phyloP scores from a whole-genome alignment of 768 basidiomycete genomes.

The Suillus brevipes region DNA sequence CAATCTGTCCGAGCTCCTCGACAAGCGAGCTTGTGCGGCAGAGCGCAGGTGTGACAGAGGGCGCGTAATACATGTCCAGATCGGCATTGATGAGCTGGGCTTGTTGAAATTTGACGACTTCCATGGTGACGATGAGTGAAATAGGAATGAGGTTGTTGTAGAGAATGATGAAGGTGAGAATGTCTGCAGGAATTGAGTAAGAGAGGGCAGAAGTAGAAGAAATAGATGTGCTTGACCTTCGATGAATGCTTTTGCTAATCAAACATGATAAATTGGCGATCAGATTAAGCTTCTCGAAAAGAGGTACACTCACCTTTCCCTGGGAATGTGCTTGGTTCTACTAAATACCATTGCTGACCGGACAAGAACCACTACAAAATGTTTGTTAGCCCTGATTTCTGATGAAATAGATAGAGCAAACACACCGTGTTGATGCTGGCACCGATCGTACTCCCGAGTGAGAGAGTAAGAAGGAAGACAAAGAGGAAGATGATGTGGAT shows the following conservation, averaged over 20 bases:
- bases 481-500: constrained; percentile 95
- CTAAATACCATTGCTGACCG: constrained; percentile 86
- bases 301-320: constrained; percentile 54
- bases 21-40: constrained; percentile 98
- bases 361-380: constrained; percentile 77
- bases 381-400: background rate
- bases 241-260: constrained; percentile 70
- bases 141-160: constrained; percentile 99
- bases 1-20: constrained; percentile 97
- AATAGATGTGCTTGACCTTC: constrained; percentile 56
- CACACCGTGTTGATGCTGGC: constrained; percentile 80
- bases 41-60: constrained; percentile 93
- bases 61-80: constrained; percentile 97
- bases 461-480: constrained; percentile 81
- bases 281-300: background rate
- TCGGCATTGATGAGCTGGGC: constrained; percentile 96
- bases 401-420: constrained; percentile 25
- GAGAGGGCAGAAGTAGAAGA: constrained; percentile 6
- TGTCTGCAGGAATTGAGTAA: constrained; percentile 53
- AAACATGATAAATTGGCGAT: constrained; percentile 6
- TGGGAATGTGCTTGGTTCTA: constrained; percentile 57
- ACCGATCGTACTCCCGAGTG: constrained; percentile 89
- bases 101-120: constrained; percentile 98
- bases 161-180: constrained; percentile 96
- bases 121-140: constrained; percentile 98